Base-by-base conservation (phyloP, 495 filamentous ascomycete species). In the Jackrogersella multiformis region DNA sequence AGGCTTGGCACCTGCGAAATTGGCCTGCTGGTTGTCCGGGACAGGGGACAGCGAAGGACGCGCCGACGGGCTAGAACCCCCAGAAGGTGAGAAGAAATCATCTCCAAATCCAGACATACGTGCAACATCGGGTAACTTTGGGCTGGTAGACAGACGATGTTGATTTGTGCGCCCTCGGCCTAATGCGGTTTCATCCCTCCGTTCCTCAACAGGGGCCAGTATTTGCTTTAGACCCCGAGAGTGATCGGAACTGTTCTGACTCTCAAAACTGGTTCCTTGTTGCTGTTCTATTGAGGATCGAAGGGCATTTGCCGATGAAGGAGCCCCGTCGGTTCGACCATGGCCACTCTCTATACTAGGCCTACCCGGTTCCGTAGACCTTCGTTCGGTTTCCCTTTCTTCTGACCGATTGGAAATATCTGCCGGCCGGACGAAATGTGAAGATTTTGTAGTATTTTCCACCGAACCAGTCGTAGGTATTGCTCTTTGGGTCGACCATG, bases 331-430 rank as follows among this genome's bases (percentile, higher is more conserved):
- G 12, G 42, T 30, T 30, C 68, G 61, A 28, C 66, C 67, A 39
- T 66, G 38, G 16, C 74, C 56, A 32, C 77, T 75, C 57, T 83
- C 82, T 60, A 81, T 66, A 51, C 76, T 84, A 23, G 81, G 78
- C 52, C 79, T 75, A 32, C 77, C 74, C 12, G 85, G 84, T 0
- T 88, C 88, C 55, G 81, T 73, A 16, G 84, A 83, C 45, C 79
- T 80, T 10, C 82, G 76, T 73, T 88, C 84, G 56, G 75, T 81
- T 61, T 86, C 79, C 56, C 80, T 84, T 60, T 91, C 90, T 64
- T 85, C 86, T 74, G 90, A 81, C 2, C 90, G 86, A 58, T 82
- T 87, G 73, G 95, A 95, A 30, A 94, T 90, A 64, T 97, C 92
- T 18, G 88, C 88, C 9, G 93, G 91, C 15, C 90, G 83, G 21